Percentiles rank a stretch among this genome's conserved stretches.
Evolutionary conservation across 2,329 filamentous ascomycete species (phyloP).

Genomic region (Aspergillus terreus): DNA sequence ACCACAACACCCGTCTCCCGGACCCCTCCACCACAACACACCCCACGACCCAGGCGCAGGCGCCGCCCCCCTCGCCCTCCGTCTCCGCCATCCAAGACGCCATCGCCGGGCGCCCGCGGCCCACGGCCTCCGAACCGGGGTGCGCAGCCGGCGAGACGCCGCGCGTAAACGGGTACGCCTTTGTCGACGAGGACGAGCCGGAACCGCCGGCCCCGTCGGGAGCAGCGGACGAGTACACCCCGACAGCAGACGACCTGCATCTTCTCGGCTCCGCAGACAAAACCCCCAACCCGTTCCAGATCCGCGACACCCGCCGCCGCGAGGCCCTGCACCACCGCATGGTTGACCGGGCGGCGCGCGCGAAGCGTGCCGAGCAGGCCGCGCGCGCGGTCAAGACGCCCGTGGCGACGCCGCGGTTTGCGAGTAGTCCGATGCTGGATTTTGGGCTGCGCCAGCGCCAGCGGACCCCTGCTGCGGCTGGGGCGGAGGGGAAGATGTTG

Average conservation of each 20-base stretch:
- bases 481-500: slow-evolving; percentile 29
- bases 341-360: slow-evolving; percentile 75
- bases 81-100: slow-evolving; percentile 80
- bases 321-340: slow-evolving; percentile 82
- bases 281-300: slow-evolving; percentile 73
- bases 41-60: slow-evolving; percentile 27
- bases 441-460: slow-evolving; percentile 26
- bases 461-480: slow-evolving; percentile 13
- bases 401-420: slow-evolving; percentile 33
- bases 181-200: slow-evolving; percentile 72
- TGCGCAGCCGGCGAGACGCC: slow-evolving; percentile 73
- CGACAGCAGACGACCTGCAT: slow-evolving; percentile 29
- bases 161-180: slow-evolving; percentile 86
- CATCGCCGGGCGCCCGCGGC: slow-evolving; percentile 67
- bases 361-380: slow-evolving; percentile 60
- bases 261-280: slow-evolving; percentile 38
- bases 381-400: slow-evolving; percentile 57
- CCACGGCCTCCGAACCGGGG: slow-evolving; percentile 55
- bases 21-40: slow-evolving; percentile 33
- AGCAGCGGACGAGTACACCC: neutral
- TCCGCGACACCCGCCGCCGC: slow-evolving; percentile 69
- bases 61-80: slow-evolving; percentile 70
- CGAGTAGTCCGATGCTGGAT: slow-evolving; percentile 38
- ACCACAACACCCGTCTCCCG: slow-evolving; percentile 76
- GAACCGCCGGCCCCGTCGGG: slow-evolving; percentile 26